Conservation (phyloP, 768 basidiomycete species). For the Coprinellus micaceus region DNA sequence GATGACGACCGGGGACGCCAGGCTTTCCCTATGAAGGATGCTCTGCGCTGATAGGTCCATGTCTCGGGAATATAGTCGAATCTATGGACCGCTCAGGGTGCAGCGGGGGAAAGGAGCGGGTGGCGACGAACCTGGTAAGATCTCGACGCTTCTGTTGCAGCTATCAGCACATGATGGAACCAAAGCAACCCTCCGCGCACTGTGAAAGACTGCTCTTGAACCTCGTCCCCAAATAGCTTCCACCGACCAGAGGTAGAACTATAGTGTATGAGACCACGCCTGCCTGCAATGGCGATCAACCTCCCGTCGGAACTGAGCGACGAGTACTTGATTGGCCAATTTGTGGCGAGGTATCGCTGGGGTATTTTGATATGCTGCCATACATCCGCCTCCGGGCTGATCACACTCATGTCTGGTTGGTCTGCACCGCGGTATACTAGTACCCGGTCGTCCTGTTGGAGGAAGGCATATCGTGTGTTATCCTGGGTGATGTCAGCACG, state of each 20-base stretch:
- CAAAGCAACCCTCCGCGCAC: slow-evolving; percentile 92
- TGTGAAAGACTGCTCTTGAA: slow-evolving; percentile 81
- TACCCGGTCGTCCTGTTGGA: slow-evolving; percentile 92
- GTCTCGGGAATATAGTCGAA: slow-evolving; percentile 93
- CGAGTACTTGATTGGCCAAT: slow-evolving; percentile 94
- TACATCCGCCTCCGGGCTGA: slow-evolving; percentile 96
- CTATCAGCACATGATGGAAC: slow-evolving; percentile 95
- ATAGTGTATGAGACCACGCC: slow-evolving; percentile 88
- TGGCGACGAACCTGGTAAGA: slow-evolving; percentile 63
- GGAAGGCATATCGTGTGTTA: slow-evolving; percentile 91
- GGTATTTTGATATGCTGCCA: slow-evolving; percentile 98
- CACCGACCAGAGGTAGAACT: slow-evolving; percentile 92
- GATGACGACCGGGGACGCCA: slow-evolving; percentile 77
- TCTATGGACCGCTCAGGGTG: slow-evolving; percentile 38
- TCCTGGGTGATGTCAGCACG: too few species aligned
- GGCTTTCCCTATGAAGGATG: slow-evolving; percentile 74
- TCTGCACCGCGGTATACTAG: slow-evolving; percentile 94
- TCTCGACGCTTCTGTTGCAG: slow-evolving; percentile 78
- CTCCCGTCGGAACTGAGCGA: slow-evolving; percentile 88
- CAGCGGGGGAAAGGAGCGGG: slow-evolving; percentile 5
- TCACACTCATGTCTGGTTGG: slow-evolving; percentile 96
- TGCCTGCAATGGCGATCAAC: slow-evolving; percentile 88
- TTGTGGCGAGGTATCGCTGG: slow-evolving; percentile 77
- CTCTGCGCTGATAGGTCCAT: slow-evolving; percentile 80
- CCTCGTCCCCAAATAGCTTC: slow-evolving; percentile 80